Evolutionary conservation across 2,329 filamentous ascomycete genomes (phyloP).

Genomic region (Rhytidhysteron rufulum): DNA sequence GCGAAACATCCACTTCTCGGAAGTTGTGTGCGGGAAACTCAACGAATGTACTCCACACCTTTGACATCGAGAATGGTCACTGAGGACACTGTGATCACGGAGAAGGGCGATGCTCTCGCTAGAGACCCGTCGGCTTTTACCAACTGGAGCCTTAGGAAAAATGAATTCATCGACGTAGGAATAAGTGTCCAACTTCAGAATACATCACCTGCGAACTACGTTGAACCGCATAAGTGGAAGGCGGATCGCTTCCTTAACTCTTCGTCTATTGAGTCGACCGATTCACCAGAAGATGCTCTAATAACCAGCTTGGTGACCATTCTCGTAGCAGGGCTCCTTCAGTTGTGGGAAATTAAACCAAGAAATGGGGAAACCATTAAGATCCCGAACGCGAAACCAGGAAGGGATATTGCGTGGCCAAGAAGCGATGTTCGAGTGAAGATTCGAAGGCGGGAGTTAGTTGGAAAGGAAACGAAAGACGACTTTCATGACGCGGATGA

Average conservation of each 20-base stretch:
- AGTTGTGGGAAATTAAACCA: conserved; percentile 31
- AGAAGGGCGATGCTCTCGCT: conserved; percentile 9
- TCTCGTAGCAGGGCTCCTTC: conserved; percentile 28
- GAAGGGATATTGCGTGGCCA: conserved; percentile 50
- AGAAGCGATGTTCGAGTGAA: conserved; percentile 52
- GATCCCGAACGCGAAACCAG: conserved; percentile 47
- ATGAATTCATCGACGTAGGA: conserved; percentile 21
- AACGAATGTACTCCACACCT: conserved; percentile 26
- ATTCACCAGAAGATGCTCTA: conserved; percentile 13
- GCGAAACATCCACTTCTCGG: conserved; percentile 22
- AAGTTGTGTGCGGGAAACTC: conserved; percentile 28
- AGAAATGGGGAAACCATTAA: conserved; percentile 35
- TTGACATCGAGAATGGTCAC: conserved; percentile 15
- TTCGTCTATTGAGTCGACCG: not conserved
- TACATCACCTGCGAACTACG: conserved; percentile 20
- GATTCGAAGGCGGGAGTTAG: conserved; percentile 40
- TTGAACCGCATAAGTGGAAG: conserved; percentile 19
- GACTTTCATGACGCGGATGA: too few relatives aligned
- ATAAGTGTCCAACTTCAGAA: conserved; percentile 27
- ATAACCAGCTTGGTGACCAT: conserved; percentile 19
- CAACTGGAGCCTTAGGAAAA: not conserved
- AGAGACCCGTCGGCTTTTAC: conserved; percentile 18
- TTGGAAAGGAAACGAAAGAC: too few relatives aligned
- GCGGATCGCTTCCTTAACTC: conserved; percentile 21
- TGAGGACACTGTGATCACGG: conserved; percentile 19